Percentiles rank a stretch among this genome's conserved stretches.
Evolutionary conservation across 148 eudicot genomes (phyloP).

Genomic region (Spergularia marina): DNA sequence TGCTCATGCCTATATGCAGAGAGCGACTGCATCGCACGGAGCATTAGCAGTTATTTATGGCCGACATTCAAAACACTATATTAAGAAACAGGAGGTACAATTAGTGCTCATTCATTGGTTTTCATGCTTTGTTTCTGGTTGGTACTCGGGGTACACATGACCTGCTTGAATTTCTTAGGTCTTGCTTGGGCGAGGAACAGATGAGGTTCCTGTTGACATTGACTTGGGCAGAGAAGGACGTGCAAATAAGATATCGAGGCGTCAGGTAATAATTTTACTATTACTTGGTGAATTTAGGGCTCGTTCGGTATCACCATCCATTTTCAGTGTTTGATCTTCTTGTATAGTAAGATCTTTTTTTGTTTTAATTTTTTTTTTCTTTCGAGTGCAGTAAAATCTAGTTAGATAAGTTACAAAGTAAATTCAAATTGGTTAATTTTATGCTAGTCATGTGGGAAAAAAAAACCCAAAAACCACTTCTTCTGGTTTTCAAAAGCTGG

Average conservation of each 20-base stretch:
- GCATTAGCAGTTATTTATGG: constrained; percentile 68
- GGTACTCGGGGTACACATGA: background rate
- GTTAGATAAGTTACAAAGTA: no score
- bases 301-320: no score
- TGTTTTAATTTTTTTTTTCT: no score
- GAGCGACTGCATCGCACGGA: constrained; percentile 56
- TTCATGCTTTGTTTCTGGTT: background rate
- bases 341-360: no score
- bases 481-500: no score
- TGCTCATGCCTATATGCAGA: constrained; percentile 47
- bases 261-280: constrained; percentile 52
- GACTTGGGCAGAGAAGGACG: constrained; percentile 85
- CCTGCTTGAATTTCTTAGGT: constrained; percentile 49
- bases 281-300: background rate
- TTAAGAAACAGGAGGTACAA: constrained; percentile 64
- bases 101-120: background rate
- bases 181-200: constrained; percentile 80
- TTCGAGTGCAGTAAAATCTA: no score
- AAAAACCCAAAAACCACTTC: no score
- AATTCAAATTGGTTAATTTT: no score
- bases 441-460: no score
- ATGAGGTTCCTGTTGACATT: constrained; percentile 69
- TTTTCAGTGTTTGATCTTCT: no score
- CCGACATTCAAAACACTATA: constrained; percentile 53
- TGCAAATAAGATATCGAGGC: constrained; percentile 86